Base-by-base conservation (phyloP, 805 yeast genomes). In the Saccharomycopsis capsularis region DNA sequence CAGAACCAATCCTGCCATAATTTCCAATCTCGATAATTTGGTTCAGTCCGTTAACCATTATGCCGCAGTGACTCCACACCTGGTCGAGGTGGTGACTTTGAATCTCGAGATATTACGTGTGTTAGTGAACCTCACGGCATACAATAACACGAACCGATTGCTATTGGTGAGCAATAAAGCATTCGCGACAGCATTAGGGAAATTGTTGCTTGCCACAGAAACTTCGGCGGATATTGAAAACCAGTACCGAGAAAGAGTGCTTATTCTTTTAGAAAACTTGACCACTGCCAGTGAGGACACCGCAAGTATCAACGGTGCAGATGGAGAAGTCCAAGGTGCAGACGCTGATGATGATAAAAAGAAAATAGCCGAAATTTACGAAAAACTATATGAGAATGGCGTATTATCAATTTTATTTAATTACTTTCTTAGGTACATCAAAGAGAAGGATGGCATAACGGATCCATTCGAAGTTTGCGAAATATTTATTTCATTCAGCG, bases 111-210 rank as follows among this genome's bases (percentile, higher is more conserved):
- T 52, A 19, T 32, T 48, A 9, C 41, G 50, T 15, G 55, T 52
- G 37, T 22, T 52, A 3, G 42, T 52, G 3, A 52, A 52, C 23
- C 46, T 38, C 19, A 47, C 49, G 7, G 55, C 53, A 5, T 36
- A 52, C 23, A 49, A 45, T 42, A 44, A 46, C 36, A 19, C 29
- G 3, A 52, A 52, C 39, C 24, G 55, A 32, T 27, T 46, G n/a
- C n/a, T 35, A 24, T 41, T 51, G 23, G 16, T 32, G 19, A 15
- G 25, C 9, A 36, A 24, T 6, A 13, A 16, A 4, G 7, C 1
- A 24, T 47, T 43, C 32, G 25, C 24, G 16, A n/a, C n/a, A 24
- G 46, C 42, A 4, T 15, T 47, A 11, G 16, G 36, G n/a, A 49
- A 45, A 22, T 23, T 44, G 21, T 38, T 48, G 27, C 24, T 19